Base-by-base conservation (phyloP, 2,329 filamentous ascomycete genomes). In the Onygenales sp. region DNA sequence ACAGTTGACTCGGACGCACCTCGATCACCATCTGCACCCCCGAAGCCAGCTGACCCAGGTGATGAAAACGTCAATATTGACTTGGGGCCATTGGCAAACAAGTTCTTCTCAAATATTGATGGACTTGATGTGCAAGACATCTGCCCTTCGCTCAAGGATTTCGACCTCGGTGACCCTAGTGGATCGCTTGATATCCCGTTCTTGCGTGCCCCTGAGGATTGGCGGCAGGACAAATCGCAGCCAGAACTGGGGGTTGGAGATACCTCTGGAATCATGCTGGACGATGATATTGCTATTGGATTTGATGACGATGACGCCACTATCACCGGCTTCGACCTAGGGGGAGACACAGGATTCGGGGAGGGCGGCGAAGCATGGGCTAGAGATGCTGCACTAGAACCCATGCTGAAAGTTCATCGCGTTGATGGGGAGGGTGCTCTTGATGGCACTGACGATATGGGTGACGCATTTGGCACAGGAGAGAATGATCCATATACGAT, bases 291-390 rank as follows among this genome's bases (percentile, higher is more conserved):
- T 60, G 86, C 84, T 13, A 79, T 83, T 53, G 90, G 87, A 9
- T 94, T 95, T 60, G 86, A 90, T 57, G 85, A 88, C 60, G 89
- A 91, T 59, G 80, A 85, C 58, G 80, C 79, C 39, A 72, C 75
- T 5, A 74, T 91, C 39, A 87, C 84, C 43, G 85, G 80, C 46
- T 89, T 89, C 51, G 86, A 89, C 57, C 73, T 85, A 45, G 80
- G 70, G 35, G 75, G 73, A 14, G 86, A 94, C 58, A 81, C 89
- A 53, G 88, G 87, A 10, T 98, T 98, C 66, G 93, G 93, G 31
- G 91, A 97, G 67, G 93, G 93, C 55, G 93, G 93, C 58, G 93
- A 98, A 68, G 89, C 86, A 1, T 98, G 93, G 92, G 93, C 92
- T 5, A 83, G 85, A 61, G 89, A 96, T 68, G 90, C 91, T 42